A percentile compares a stretch with the other conserved stretches of the same genome.
Conservation (phyloP, 2,329 filamentous ascomycete genomes). For the Cercospora berteroae region DNA sequence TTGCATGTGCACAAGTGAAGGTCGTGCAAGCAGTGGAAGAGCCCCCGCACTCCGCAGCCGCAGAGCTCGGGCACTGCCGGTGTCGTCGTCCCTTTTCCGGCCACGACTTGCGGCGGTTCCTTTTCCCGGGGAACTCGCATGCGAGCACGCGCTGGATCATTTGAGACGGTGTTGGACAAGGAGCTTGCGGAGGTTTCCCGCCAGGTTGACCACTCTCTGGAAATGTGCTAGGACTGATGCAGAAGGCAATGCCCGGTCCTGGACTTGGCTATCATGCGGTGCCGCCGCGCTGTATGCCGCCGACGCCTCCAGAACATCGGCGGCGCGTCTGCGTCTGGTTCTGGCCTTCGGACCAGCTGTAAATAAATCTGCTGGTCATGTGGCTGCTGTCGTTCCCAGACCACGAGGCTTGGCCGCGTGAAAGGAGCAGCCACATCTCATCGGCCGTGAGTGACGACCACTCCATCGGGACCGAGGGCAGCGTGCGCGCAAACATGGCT, state of each 20-base stretch:
- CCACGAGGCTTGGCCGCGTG: slow-evolving; percentile 7
- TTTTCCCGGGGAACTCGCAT: neutral
- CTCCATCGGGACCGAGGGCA: slow-evolving; percentile 1
- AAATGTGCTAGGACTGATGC: neutral
- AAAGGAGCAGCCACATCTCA: slow-evolving; percentile 6
- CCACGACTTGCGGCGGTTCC: neutral
- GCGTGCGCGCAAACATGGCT: neutral
- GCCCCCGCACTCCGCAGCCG: neutral
- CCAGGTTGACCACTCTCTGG: neutral
- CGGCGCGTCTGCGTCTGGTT: neutral
- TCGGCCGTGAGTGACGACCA: neutral
- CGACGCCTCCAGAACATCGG: neutral
- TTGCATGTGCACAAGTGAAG: no score
- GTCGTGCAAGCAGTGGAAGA: neutral
- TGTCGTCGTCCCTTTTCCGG: neutral
- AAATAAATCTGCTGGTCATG: neutral
- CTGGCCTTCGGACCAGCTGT: neutral
- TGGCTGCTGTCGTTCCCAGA: neutral
- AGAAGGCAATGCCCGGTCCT: neutral
- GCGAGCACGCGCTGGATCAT: neutral
- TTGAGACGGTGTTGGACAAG: neutral
- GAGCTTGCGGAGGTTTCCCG: neutral
- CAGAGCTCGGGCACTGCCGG: neutral
- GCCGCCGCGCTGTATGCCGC: neutral
- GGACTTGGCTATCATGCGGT: neutral